Base-by-base conservation (phyloP, 148 eudicot genomes). In the Rheum nobile region DNA sequence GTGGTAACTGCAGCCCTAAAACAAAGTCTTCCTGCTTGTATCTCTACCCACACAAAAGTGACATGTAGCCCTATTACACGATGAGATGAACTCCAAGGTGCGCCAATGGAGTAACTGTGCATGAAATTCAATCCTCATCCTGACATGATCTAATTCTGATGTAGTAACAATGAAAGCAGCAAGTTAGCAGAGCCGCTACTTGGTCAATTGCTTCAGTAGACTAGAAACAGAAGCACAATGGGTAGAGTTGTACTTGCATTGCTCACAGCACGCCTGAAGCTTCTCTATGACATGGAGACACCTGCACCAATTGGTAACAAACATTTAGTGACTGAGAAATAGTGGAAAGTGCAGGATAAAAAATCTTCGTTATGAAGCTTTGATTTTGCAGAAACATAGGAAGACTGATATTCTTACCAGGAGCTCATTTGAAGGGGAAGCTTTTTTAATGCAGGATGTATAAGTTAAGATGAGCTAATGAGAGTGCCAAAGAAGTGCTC, bases 221-320 rank as follows among this genome's bases (percentile, higher is more conserved):
- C 83, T 84, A 76, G 98, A 74, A 12, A 90, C 82, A 75, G 96
- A 93, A 71, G 87, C 98, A 75, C 98, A 93, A 67, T 93, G 98
- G 1, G 98, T 93, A 13, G 96, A 93, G 34, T 85, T 73, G 48
- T 88, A 83, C 28, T 82, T 84, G 79, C 96, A 93, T 48, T 79
- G 73, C 77, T 88, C 92, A 48, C 98, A 90, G 74, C 96, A 90
- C 32, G 79, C 69, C 70, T 84, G 79, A 55, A 84, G 84, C 74
- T 81, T 84, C 52, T 29, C 75, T 59, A 84, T 84, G 48, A 84
- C 82, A 79, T 81, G 38, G 35, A 76, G 78, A 17, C 86, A 84
- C 48, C 80, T 84, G 81, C 72, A 71, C 22, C 37, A 6, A 63
- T 16, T 10, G 26, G 5, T 17, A 32, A 31, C 37, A 29, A 11